Conservation (phyloP, 352 stramenopile genomes). For the Pythium sukuiense region DNA sequence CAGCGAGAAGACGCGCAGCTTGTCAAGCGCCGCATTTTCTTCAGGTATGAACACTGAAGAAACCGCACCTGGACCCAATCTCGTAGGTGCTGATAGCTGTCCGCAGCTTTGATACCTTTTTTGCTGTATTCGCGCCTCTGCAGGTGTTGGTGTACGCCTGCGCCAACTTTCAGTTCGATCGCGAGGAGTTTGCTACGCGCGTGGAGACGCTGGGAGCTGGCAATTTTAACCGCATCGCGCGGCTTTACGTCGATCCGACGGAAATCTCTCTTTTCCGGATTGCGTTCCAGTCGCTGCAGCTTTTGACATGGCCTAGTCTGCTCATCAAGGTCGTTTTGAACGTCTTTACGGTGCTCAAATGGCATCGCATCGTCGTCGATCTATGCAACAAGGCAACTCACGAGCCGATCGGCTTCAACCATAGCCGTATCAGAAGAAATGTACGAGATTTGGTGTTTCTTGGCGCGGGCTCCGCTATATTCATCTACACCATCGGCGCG, state of each 20-base stretch:
- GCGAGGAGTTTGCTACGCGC: slow-evolving; percentile 36
- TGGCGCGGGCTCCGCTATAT: slow-evolving; percentile 3
- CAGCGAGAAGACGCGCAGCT: not conserved
- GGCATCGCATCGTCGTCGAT: slow-evolving; percentile 35
- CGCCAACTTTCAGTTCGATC: slow-evolving; percentile 43
- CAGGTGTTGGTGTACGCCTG: slow-evolving; percentile 46
- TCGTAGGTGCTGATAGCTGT: too few species aligned
- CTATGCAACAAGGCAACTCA: not conserved
- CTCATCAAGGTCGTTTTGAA: slow-evolving; percentile 43
- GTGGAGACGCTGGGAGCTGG: slow-evolving; percentile 22
- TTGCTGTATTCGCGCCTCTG: slow-evolving; percentile 53
- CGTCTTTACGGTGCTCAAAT: slow-evolving; percentile 44
- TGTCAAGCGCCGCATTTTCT: not conserved
- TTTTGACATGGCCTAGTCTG: slow-evolving; percentile 27
- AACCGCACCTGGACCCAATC: too few species aligned
- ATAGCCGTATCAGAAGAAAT: not conserved
- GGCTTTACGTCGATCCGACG: slow-evolving; percentile 44
- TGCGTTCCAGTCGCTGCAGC: slow-evolving; percentile 46
- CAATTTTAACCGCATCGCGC: slow-evolving; percentile 39
- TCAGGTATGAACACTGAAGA: not conserved
- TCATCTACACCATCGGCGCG: slow-evolving; percentile 22
- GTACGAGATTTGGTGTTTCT: slow-evolving; percentile 3
- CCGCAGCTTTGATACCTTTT: slow-evolving; percentile 55
- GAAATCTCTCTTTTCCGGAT: slow-evolving; percentile 44
- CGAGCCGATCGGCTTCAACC: not conserved